A percentile compares a stretch with the other conserved stretches of the same genome.
Conservation (phyloP, 2,329 filamentous ascomycete genomes). For the Raffaelea ambrosiae region DNA sequence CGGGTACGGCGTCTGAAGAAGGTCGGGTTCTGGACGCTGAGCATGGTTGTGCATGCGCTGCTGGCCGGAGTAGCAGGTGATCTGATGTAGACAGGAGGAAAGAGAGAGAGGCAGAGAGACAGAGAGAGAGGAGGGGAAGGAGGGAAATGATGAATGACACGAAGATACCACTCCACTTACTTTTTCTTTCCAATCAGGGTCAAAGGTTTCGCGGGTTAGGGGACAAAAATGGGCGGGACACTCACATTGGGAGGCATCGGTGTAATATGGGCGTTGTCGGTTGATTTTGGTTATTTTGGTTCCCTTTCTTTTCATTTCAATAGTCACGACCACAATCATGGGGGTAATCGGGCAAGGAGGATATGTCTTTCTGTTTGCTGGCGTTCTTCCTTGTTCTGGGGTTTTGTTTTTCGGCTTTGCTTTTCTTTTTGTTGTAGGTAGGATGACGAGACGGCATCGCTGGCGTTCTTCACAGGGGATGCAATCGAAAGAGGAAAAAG, state of each 20-base stretch:
- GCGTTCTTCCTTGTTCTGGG: neutral
- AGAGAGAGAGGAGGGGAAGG: neutral
- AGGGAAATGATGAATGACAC: neutral
- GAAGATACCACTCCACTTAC: slow-evolving; percentile 1
- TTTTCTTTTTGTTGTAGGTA: neutral
- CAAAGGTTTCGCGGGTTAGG: neutral
- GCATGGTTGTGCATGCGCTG: slow-evolving; percentile 83
- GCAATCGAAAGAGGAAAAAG: too few species aligned
- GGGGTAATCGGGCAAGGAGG: too few species aligned
- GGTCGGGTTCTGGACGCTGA: slow-evolving; percentile 88
- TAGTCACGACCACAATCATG: too few species aligned
- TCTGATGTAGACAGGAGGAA: slow-evolving; percentile 30
- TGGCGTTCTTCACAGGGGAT: too few species aligned
- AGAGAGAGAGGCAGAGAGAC: neutral
- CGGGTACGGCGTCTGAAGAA: slow-evolving; percentile 84
- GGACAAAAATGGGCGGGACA: neutral
- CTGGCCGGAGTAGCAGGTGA: slow-evolving; percentile 94
- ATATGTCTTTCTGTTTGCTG: neutral
- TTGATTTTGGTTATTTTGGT: neutral
- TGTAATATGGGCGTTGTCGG: too few species aligned
- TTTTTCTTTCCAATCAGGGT: neutral
- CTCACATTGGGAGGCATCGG: too few species aligned
- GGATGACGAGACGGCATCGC: too few species aligned
- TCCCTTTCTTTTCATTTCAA: neutral
- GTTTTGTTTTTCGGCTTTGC: neutral